A percentile compares a stretch with the other conserved stretches of the same genome.
Evolutionary conservation across 192 early-diverging fungal species (phyloP).

Genomic region (Gonapodya prolifera): DNA sequence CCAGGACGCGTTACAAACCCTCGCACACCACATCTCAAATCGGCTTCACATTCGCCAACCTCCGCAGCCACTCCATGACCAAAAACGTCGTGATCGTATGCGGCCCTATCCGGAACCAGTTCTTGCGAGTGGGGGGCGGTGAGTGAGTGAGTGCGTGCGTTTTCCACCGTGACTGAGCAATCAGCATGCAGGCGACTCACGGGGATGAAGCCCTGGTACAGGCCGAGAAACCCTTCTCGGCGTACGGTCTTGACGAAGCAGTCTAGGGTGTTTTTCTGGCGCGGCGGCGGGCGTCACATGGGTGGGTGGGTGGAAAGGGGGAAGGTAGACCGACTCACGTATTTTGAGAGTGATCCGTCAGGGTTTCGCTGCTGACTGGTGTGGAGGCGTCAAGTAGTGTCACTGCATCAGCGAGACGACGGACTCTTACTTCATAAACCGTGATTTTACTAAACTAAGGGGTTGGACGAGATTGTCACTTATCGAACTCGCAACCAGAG

Average conservation of each 20-base stretch:
- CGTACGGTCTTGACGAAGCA: conserved; percentile 33
- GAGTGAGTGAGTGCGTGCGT: not conserved
- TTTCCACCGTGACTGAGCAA: not conserved
- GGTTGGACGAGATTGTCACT: conserved; percentile 50
- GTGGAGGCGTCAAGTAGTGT: not conserved
- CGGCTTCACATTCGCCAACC: conserved; percentile 3
- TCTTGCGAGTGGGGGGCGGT: conserved; percentile 9
- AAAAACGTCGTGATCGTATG: conserved; percentile 79
- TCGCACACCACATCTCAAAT: too few relatives aligned
- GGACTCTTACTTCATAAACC: conserved; percentile 55
- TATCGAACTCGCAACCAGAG: conserved; percentile 56
- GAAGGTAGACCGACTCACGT: conserved; percentile 20
- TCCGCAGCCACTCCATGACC: conserved; percentile 52
- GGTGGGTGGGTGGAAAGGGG: conserved; percentile 10
- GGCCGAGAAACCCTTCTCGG: conserved; percentile 48
- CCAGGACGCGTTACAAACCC: too few relatives aligned
- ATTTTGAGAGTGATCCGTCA: not conserved
- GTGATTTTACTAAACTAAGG: conserved; percentile 72
- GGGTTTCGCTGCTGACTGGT: not conserved
- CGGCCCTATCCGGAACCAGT: conserved; percentile 66
- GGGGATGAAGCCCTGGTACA: conserved; percentile 80
- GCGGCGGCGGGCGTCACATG: conserved; percentile 20
- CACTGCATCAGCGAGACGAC: not conserved
- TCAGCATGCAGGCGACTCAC: not conserved
- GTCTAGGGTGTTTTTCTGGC: conserved; percentile 27